Conservation (phyloP, 2,329 filamentous ascomycete species). For the Diaporthe caulivora region DNA sequence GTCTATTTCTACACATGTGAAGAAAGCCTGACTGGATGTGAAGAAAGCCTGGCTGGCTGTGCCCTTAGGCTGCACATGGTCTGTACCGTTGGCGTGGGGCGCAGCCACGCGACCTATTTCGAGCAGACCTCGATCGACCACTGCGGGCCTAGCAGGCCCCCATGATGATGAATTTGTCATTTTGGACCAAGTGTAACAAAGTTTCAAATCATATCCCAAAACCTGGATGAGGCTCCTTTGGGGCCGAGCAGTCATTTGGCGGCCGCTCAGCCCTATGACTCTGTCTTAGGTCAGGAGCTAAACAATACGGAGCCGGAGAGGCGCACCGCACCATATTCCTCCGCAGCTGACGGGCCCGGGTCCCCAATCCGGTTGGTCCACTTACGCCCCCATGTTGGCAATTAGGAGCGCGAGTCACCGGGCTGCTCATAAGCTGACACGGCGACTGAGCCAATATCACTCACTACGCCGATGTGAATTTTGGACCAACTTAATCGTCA, state of each 20-base stretch:
- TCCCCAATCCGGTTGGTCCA: not conserved
- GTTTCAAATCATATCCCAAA: not conserved
- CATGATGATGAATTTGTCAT: not conserved
- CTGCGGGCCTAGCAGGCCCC: not conserved
- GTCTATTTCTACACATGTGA: not conserved
- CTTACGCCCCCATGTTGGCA: not conserved
- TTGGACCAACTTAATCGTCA: not conserved
- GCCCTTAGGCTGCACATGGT: conserved; percentile 5
- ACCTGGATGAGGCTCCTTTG: not conserved
- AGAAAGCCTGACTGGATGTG: not conserved
- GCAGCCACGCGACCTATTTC: not conserved
- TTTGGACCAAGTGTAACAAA: conserved; percentile 12
- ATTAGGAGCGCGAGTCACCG: not conserved
- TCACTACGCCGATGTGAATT: not conserved
- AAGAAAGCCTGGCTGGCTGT: conserved; percentile 13
- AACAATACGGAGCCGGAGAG: not conserved
- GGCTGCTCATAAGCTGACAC: not conserved
- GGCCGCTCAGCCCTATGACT: not conserved
- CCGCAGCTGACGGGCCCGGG: not conserved
- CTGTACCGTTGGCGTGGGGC: not conserved
- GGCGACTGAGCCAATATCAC: not conserved
- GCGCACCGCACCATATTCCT: not conserved
- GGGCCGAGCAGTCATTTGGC: not conserved
- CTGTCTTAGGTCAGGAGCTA: not conserved
- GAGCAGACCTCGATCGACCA: not conserved